Evolutionary conservation across 768 basidiomycete species (phyloP).

Genomic region (Boletus sp.): DNA sequence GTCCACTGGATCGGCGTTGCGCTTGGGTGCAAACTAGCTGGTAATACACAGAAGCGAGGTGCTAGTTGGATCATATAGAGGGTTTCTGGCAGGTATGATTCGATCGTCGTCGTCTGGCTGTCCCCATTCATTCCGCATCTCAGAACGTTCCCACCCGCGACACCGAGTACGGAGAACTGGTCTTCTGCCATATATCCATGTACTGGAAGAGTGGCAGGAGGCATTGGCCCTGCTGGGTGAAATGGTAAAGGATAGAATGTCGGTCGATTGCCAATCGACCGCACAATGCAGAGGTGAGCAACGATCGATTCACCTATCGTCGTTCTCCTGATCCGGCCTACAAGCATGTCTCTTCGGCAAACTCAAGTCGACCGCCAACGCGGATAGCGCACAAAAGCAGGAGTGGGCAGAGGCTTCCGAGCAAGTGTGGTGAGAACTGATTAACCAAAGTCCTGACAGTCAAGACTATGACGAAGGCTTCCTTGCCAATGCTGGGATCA

Average conservation of each 20-base stretch:
- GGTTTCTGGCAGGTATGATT: slow-evolving; percentile 60
- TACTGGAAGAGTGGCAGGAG: slow-evolving; percentile 64
- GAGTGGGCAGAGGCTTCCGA: slow-evolving; percentile 66
- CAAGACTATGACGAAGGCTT: slow-evolving; percentile 78
- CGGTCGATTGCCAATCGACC: slow-evolving; percentile 70
- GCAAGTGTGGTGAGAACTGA: slow-evolving; percentile 74
- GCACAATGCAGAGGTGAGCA: slow-evolving; percentile 64
- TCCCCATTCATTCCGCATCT: slow-evolving; percentile 6
- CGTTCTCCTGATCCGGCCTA: slow-evolving; percentile 7
- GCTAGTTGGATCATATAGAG: slow-evolving; percentile 72
- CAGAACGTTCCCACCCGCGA: slow-evolving; percentile 79
- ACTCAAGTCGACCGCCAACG: slow-evolving; percentile 28
- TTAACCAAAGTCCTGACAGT: slow-evolving; percentile 84
- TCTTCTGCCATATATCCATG: slow-evolving; percentile 72
- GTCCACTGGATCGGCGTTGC: slow-evolving; percentile 90
- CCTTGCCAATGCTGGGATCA: slow-evolving; percentile 61
- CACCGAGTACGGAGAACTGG: slow-evolving; percentile 78
- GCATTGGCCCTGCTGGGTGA: slow-evolving; percentile 64
- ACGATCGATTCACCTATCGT: background rate
- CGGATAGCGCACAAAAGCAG: slow-evolving; percentile 10
- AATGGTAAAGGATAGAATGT: slow-evolving; percentile 58
- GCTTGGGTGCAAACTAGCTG: slow-evolving; percentile 83
- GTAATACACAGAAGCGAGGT: slow-evolving; percentile 69
- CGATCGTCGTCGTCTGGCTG: background rate
- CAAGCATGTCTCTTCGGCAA: slow-evolving; percentile 78